Base-by-base conservation (phyloP, 139 green algal genomes). In the Prasinococcaceae sp. region DNA sequence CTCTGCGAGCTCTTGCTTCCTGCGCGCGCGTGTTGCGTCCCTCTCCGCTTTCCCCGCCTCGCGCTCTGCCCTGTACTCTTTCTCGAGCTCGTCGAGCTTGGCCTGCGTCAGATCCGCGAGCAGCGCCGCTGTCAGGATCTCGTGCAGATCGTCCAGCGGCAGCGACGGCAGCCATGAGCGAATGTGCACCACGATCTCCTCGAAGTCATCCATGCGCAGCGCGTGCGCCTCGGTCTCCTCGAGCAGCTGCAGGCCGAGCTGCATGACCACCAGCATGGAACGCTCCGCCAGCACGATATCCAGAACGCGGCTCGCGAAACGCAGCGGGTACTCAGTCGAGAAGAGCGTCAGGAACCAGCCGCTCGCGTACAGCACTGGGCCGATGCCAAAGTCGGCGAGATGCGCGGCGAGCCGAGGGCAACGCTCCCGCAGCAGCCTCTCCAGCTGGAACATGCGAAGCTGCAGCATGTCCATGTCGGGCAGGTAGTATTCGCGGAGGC, bases 291-390 rank as follows among this genome's bases (percentile, higher is more conserved):
- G 65, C 66, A 97, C 74, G 5, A 88, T 55, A 64, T 97, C 88
- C 3, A 97, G 66, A 20, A 97, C 53, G 4, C 85, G 72, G 19
- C 65, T 74, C 6, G 70, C 62, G 28, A 97, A 85, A 33, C 57
- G 38, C 9, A 83, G 66, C 4, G 88, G 80, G 60, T 94, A 92
- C 36, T 85, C 79, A 63, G 74, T 85, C 6, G 82, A 62, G 53
- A 87, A 97, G 29, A 64, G 43, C n/a, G 87, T 93, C 50, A 97
- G 81, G 42, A 94, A 75, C 88, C 88, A 97, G 66, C 90, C 82
- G 25, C 61, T 75, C 1, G 80, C 81, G 47, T 86, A 94, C 47
- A 94, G 70, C 47, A 90, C 80, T 0, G 83, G 69, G 2, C 78
- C 68, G 58, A 88, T 77, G 5, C 72, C 73, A 19, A 71, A 55